Evolutionary conservation across 768 basidiomycete species (phyloP).

Genomic region (Mycena galericulata): DNA sequence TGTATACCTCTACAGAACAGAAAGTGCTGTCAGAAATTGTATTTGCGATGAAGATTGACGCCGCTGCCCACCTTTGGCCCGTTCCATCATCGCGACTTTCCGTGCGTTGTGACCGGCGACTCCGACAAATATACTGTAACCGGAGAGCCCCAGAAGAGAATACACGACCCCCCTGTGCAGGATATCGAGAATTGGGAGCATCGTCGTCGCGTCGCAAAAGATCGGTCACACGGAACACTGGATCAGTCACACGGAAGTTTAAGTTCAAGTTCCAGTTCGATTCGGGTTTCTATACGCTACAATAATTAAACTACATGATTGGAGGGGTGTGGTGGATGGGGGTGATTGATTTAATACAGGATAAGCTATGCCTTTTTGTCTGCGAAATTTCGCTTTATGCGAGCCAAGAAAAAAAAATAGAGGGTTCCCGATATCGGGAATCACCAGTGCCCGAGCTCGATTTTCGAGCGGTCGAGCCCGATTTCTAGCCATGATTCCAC

Average conservation of each 20-base stretch:
- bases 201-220: not conserved
- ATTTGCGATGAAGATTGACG: not conserved
- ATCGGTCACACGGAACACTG: conserved; percentile 7
- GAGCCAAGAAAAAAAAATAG: not conserved
- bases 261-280: not conserved
- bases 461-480: conserved; percentile 56
- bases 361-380: conserved; percentile 4
- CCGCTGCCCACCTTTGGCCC: conserved; percentile 64
- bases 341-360: conserved; percentile 8
- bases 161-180: conserved; percentile 68
- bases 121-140: conserved; percentile 66
- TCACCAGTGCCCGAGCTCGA: conserved; percentile 78
- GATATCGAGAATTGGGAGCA: conserved; percentile 52
- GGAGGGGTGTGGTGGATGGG: not conserved
- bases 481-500: conserved; percentile 64
- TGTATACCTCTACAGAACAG: conserved; percentile 24
- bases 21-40: conserved; percentile 6
- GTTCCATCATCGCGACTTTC: conserved; percentile 59
- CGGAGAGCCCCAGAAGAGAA: conserved; percentile 62
- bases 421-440: not conserved
- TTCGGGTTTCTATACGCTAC: conserved; percentile 19
- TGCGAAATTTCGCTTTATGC: not conserved
- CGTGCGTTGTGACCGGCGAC: conserved; percentile 58
- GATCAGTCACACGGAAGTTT: conserved; percentile 10
- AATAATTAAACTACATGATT: conserved; percentile 22